Base-by-base conservation (phyloP, 129 eudicot species). In the Lonicera japonica region DNA sequence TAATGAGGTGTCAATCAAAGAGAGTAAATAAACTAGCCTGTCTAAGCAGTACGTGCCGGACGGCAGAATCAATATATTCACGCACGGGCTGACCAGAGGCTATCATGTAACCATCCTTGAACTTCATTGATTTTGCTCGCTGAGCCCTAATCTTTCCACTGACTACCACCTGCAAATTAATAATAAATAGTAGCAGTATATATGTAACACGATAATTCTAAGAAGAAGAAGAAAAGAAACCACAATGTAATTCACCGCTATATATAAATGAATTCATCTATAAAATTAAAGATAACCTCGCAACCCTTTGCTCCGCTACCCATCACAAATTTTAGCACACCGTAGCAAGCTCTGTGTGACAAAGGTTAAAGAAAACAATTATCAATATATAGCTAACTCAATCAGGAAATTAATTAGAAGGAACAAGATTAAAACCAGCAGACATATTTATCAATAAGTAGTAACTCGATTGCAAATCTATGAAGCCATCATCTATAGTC, bases 121-220 rank as follows among this genome's bases (percentile, higher is more conserved):
- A 86, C 70, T 86, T 86, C 95, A 86, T 86, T 56, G 95, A 76
- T 39, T 86, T 86, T 3, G 95, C 95, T 64, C 95, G 79, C 46
- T 79, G 86, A 40, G 95, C 95, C 59, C 95, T 79, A 21, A 86
- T 88, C 83, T 86, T 86, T 66, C 95, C 86, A 18, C 95, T 82
- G 53, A 86, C 89, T 61, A 86, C 82, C 16, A 86, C 94, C 94
- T 86, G 63, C 48, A 36, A 24, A 39, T 2, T 17, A 20, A 52
- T 29, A 29, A 6, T 29, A 1, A 29, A 29, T 29, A 29, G 36
- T 29, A 6, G 6, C 36, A 29, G 2, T 1, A 29, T 29, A 29
- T 29, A 29, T 29, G 6, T 29, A 29, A 29, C 6, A 29, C 36
- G 36, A 29, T 29, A 29, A 29, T 29, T 1, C 36, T 29, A 29